Evolutionary conservation across 2,329 filamentous ascomycete species (phyloP).

Genomic region (Penicillium concentricum): DNA sequence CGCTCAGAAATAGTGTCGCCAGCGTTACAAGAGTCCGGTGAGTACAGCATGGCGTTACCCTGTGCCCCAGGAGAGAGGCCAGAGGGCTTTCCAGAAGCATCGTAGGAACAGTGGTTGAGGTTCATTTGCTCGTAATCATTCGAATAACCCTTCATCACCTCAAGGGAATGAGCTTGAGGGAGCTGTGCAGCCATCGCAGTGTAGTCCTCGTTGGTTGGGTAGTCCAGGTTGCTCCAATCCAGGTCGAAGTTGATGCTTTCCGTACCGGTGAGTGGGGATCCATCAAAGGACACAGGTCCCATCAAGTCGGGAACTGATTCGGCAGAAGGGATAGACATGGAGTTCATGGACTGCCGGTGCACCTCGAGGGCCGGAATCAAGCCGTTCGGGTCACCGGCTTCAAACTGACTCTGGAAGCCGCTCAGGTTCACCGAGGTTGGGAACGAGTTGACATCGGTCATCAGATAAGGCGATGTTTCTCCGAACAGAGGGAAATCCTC

Average conservation of each 20-base stretch:
- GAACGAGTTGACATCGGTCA: conserved; percentile 21
- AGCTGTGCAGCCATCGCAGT: conserved; percentile 24
- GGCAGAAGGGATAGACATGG: conserved; percentile 20
- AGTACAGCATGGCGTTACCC: conserved; percentile 31
- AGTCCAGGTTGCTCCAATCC: conserved; percentile 27
- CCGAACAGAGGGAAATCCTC: conserved; percentile 30
- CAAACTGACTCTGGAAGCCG: conserved; percentile 30
- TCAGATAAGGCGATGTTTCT: conserved; percentile 21
- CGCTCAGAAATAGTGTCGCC: conserved; percentile 26
- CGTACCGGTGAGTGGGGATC: conserved; percentile 23
- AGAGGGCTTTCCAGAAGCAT: conserved; percentile 13
- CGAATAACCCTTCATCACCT: conserved; percentile 17
- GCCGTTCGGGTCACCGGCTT: conserved; percentile 27
- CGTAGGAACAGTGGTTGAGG: conserved; percentile 11
- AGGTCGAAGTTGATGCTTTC: conserved; percentile 23
- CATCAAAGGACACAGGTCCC: conserved; percentile 19
- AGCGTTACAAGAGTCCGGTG: conserved; percentile 22
- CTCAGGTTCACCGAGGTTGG: conserved; percentile 26
- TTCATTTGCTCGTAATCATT: conserved; percentile 18
- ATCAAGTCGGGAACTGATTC: conserved; percentile 25
- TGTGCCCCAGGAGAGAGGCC: conserved; percentile 29
- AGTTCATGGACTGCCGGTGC: conserved; percentile 27
- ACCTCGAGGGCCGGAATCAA: conserved; percentile 27
- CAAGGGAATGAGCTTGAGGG: conserved; percentile 7
- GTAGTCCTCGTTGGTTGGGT: conserved; percentile 25